Evolutionary conservation across 2,329 filamentous ascomycete genomes (phyloP), one percentile per base, ranked within the genome.

Genomic region (Boeremia lycopersici): DNA sequence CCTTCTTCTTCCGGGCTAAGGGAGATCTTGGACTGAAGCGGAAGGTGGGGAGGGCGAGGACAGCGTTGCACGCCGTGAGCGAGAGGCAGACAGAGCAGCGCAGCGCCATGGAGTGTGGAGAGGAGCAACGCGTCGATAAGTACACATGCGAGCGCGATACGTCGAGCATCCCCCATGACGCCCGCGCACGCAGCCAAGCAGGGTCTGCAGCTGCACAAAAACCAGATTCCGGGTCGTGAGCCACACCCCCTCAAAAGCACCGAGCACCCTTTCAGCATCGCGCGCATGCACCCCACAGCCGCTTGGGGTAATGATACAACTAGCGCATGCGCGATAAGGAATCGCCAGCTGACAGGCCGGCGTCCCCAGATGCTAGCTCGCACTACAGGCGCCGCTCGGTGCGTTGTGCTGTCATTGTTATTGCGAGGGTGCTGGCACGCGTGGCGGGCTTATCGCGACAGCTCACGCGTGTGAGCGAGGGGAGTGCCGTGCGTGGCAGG

Each of bases 281-380:
- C 47, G n/a, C 41, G 19, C 25, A 63, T 63, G 61, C 59, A 64
- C 60, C 61, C 60, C 61, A 62, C 60, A 64, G 46, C 47, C 51
- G 33, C 48, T 31, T 53, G 28, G 48, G 53, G 57, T 41, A 49
- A 43, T 17, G 48, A 43, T 41, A 45, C 40, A 3, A 12, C 26
- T 49, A 40, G 52, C 47, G 52, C 46, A 50, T 55, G 52, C 46
- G 36, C 30, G 69, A 72, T 72, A 72, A 72, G 59, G 57, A 63
- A 57, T 53, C 41, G 54, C 39, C 28, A 41, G 56, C 54, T 69
- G 58, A 69, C 60, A 70, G 69, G 69, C 62, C 48, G 11, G 28
- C 29, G 9, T 29, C 40, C 19, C 46, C 45, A 45, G 35, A 40
- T 40, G 41, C 34, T 48, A 48, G 44, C 17, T 23, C 15, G 34